Conservation (phyloP, 1,139 yeast genomes). For the Magnusiomyces sp. region DNA sequence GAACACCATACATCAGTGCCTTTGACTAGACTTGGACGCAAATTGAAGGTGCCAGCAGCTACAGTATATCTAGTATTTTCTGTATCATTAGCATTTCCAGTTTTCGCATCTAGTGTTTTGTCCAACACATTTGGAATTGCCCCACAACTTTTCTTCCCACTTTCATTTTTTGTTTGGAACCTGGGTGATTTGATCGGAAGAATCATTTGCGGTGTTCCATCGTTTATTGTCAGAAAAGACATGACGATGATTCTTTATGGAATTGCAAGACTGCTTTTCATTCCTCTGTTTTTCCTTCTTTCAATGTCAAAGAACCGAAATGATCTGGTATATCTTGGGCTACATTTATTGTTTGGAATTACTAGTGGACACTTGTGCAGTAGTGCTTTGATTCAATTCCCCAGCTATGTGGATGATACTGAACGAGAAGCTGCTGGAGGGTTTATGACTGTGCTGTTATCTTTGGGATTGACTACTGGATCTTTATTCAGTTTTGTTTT, state of each 20-base stretch:
- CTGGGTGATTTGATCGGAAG: constrained; percentile 80
- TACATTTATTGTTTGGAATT: constrained; percentile 74
- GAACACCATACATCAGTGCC: constrained; percentile 3
- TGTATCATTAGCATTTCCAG: constrained; percentile 78
- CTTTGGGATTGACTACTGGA: constrained; percentile 70
- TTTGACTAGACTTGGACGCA: constrained; percentile 35
- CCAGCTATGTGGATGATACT: constrained; percentile 46
- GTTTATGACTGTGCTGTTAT: constrained; percentile 68
- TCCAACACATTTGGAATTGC: constrained; percentile 4
- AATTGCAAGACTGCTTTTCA: constrained; percentile 45
- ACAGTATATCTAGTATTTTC: constrained; percentile 69
- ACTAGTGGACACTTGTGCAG: constrained; percentile 83
- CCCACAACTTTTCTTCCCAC: constrained; percentile 50
- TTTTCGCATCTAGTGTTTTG: constrained; percentile 68
- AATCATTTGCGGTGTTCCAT: constrained; percentile 39
- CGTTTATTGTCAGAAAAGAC: constrained; percentile 15
- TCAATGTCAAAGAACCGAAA: constrained; percentile 49
- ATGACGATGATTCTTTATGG: constrained; percentile 18
- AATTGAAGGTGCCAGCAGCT: constrained; percentile 50
- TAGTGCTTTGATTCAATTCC: constrained; percentile 73
- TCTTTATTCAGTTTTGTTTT: constrained; percentile 62
- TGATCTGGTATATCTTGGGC: constrained; percentile 56
- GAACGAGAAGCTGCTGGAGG: constrained; percentile 94
- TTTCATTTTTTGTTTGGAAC: constrained; percentile 80
- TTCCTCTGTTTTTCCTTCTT: constrained; percentile 34